Percentiles rank a stretch among this genome's conserved stretches.
These are phyloP conservation scores for Quercus agrifolia DNA, from an alignment of 306 rosid species.

Conservation along the genomic window DNA sequence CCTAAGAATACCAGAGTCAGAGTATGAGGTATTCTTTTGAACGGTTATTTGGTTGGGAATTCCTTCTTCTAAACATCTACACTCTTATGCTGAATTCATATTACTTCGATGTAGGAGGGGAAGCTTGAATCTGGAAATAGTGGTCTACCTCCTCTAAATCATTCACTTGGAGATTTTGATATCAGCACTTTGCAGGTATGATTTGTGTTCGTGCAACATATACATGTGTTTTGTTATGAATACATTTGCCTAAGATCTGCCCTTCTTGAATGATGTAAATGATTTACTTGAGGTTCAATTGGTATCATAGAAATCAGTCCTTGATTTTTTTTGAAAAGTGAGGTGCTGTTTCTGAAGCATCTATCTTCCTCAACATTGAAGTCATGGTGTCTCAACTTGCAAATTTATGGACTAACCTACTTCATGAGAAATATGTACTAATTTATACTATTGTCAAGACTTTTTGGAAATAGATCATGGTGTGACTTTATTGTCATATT, in stretches of 20 bases:
- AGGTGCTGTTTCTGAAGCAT: background rate
- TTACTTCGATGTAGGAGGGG: slow-evolving; percentile 50
- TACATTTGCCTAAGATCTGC: background rate
- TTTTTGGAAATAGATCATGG: background rate
- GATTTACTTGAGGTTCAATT: background rate
- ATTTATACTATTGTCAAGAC: background rate
- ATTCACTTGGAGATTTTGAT: slow-evolving; percentile 57
- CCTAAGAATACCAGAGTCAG: slow-evolving; percentile 46
- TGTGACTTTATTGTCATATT: background rate
- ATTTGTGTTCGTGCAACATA: slow-evolving; percentile 12
- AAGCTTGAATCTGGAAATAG: slow-evolving; percentile 44
- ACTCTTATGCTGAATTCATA: slow-evolving; percentile 18
- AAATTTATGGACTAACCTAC: background rate
- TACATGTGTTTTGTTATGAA: background rate
- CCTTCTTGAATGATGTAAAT: slow-evolving; percentile 6
- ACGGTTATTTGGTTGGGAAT: background rate
- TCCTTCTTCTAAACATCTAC: background rate
- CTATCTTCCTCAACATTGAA: background rate
- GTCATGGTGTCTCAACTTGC: background rate
- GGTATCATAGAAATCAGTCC: background rate
- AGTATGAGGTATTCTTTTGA: slow-evolving; percentile 57
- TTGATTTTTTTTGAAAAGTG: background rate
- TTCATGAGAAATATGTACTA: background rate
- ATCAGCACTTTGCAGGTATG: slow-evolving; percentile 81
- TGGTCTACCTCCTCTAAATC: slow-evolving; percentile 53